Conservation (phyloP, 2,329 filamentous ascomycete genomes). For the Alternaria ethzedia region DNA sequence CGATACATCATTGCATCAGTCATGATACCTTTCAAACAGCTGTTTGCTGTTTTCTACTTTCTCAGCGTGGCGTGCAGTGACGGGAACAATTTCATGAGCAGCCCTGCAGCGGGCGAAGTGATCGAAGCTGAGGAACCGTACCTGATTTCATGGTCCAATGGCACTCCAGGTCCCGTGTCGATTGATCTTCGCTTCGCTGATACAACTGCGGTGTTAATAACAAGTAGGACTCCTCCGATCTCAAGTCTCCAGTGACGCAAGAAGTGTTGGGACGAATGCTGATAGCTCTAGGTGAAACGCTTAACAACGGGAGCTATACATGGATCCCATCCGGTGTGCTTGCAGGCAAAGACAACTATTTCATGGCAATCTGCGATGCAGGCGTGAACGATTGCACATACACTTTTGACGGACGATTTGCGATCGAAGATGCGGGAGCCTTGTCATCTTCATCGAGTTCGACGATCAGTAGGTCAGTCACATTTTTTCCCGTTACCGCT, state of each 20-base stretch:
- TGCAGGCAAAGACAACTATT: background rate
- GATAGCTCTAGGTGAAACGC: background rate
- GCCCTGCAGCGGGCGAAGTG: background rate
- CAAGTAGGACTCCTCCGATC: background rate
- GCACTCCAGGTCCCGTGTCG: background rate
- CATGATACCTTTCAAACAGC: background rate
- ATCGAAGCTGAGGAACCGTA: background rate
- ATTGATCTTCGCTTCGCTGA: background rate
- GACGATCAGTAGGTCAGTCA: background rate
- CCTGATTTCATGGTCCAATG: background rate
- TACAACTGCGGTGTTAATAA: background rate
- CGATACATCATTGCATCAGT: background rate
- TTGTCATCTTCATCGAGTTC: background rate
- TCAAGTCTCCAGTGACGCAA: background rate
- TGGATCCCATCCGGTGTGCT: background rate
- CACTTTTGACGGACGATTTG: background rate
- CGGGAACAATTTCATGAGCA: background rate
- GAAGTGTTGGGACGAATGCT: background rate
- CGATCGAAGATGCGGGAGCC: background rate
- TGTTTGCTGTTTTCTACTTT: background rate
- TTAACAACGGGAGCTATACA: background rate
- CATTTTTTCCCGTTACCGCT: background rate
- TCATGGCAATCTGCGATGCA: background rate
- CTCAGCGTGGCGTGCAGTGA: too few relatives aligned
- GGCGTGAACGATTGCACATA: background rate